Evolutionary conservation across 2,329 filamentous ascomycete species (phyloP).

Genomic region (Lasiodiplodia sp.): DNA sequence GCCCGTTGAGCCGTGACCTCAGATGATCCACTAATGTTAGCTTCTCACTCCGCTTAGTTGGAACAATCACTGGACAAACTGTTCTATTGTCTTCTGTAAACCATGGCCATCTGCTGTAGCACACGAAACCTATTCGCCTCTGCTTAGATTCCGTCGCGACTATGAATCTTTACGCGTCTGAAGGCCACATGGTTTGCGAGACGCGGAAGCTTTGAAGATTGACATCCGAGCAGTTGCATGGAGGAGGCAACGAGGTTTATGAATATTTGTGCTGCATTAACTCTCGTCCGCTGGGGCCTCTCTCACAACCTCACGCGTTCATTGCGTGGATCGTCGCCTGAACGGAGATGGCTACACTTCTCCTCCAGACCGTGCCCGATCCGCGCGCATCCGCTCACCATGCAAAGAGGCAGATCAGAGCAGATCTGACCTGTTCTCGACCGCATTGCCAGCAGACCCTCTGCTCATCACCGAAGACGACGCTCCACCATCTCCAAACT

Average conservation of each 20-base stretch:
- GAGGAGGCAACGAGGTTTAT: too few species aligned
- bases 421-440: neutral
- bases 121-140: neutral
- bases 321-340: neutral
- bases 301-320: neutral
- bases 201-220: neutral
- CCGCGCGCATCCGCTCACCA: neutral
- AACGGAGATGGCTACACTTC: neutral
- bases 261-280: neutral
- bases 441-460: slow-evolving; percentile 8
- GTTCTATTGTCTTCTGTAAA: neutral
- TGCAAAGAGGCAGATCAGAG: neutral
- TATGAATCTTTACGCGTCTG: neutral
- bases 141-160: neutral
- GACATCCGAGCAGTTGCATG: neutral
- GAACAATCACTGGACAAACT: neutral
- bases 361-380: neutral
- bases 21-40: neutral
- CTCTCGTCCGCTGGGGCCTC: neutral
- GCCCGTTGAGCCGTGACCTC: too few species aligned
- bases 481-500: slow-evolving; percentile 17
- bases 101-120: neutral
- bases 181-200: neutral
- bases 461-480: slow-evolving; percentile 1
- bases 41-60: neutral